phyloP scores from a whole-genome alignment of 176 grass and related monocot genomes.

The Carex myosuroides region DNA sequence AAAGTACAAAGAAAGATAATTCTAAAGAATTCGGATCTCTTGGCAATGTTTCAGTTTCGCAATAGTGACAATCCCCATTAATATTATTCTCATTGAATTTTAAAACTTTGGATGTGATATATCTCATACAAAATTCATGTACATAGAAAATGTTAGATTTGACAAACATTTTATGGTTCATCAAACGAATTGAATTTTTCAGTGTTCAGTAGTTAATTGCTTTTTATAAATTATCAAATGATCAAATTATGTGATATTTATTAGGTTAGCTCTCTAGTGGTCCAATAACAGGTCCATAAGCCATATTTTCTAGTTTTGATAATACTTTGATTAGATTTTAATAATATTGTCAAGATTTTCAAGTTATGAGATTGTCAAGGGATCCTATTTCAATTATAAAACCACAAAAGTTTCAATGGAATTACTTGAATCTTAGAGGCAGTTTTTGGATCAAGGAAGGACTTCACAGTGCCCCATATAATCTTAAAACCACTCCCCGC shows the following conservation, averaged over 20 bases:
- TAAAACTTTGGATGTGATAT: not conserved
- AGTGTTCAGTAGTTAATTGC: not conserved
- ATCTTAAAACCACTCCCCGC: constrained; percentile 92
- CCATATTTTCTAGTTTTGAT: not conserved
- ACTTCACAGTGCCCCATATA: constrained; percentile 83
- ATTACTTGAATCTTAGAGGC: constrained; percentile 87
- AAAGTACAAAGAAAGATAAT: constrained; percentile 14
- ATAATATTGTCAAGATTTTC: not conserved
- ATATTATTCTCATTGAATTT: not conserved
- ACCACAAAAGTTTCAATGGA: not conserved
- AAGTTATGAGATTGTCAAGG: not conserved
- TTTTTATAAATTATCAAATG: no score
- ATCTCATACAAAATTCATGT: not conserved
- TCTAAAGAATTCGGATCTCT: constrained; percentile 10
- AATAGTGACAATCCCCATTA: not conserved
- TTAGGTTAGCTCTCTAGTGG: no score
- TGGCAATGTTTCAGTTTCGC: not conserved
- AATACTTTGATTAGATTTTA: not conserved
- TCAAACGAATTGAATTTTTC: not conserved
- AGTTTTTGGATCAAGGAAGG: constrained; percentile 97
- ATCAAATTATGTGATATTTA: no score
- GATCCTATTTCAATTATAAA: constrained; percentile 5
- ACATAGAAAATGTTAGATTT: not conserved
- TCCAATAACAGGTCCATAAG: no score
- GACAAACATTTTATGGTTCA: not conserved